Evolutionary conservation across 129 eudicot species (phyloP).

Genomic region (Escallonia rubra): DNA sequence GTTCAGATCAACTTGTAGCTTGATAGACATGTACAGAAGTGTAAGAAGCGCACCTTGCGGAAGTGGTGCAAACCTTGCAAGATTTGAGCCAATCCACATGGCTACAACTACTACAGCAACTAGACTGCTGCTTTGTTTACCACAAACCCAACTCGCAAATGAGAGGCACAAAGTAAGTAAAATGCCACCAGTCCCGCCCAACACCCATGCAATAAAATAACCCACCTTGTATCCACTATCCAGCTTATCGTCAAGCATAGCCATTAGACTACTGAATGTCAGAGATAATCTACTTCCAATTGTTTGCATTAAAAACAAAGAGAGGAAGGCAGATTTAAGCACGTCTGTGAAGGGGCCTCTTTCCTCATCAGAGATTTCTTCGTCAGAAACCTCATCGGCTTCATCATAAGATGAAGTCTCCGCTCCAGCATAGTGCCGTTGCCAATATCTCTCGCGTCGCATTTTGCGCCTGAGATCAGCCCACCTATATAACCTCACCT

Average conservation of each 20-base stretch:
- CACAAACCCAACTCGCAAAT: conserved; percentile 90
- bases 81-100: conserved; percentile 75
- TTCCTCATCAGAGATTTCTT: conserved; percentile 23
- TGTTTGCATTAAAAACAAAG: conserved; percentile 71
- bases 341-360: conserved; percentile 60
- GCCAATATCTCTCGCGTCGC: conserved; percentile 40
- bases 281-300: conserved; percentile 67
- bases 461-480: conserved; percentile 52
- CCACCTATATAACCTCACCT: conserved; percentile 59
- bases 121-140: conserved; percentile 76
- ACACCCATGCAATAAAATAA: conserved; percentile 58
- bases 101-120: conserved; percentile 60
- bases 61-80: conserved; percentile 65
- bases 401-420: conserved; percentile 30
- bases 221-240: conserved; percentile 78
- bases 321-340: conserved; percentile 58
- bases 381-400: conserved; percentile 28
- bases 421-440: conserved; percentile 26
- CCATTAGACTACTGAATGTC: conserved; percentile 70
- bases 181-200: conserved; percentile 78
- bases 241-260: conserved; percentile 60
- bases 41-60: conserved; percentile 96
- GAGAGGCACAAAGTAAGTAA: conserved; percentile 71
- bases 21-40: conserved; percentile 78
- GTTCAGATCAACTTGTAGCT: conserved; percentile 63